Evolutionary conservation across 768 basidiomycete species (phyloP).

Genomic region (Phaeotremella fagi): DNA sequence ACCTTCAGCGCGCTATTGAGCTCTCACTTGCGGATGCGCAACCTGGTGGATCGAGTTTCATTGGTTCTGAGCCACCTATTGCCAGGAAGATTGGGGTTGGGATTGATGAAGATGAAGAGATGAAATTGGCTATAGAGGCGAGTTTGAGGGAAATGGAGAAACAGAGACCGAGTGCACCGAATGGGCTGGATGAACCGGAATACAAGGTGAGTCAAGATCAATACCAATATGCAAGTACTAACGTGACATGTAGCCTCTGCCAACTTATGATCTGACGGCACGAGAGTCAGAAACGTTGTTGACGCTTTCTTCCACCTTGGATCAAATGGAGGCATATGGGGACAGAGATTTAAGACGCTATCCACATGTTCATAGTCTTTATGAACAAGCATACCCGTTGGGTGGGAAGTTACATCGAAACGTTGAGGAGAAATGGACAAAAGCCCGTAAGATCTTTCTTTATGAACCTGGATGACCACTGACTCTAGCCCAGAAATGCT

Average conservation of each 20-base stretch:
- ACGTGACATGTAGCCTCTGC: conserved; percentile 53
- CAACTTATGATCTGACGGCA: conserved; percentile 74
- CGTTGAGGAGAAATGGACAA: conserved; percentile 74
- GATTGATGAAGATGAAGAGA: conserved; percentile 78
- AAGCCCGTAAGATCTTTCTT: conserved; percentile 63
- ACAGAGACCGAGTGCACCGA: conserved; percentile 69
- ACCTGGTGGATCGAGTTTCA: conserved; percentile 53
- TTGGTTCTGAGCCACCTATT: conserved; percentile 59
- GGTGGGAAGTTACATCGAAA: conserved; percentile 77
- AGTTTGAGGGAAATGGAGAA: conserved; percentile 67
- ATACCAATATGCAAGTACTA: neutral
- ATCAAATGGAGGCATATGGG: conserved; percentile 72
- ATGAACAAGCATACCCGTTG: conserved; percentile 71
- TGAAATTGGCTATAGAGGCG: conserved; percentile 91
- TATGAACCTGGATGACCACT: neutral
- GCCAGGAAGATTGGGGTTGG: conserved; percentile 46
- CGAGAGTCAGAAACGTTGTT: conserved; percentile 79
- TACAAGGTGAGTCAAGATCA: conserved; percentile 21
- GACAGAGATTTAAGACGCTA: conserved; percentile 72
- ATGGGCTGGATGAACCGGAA: conserved; percentile 54
- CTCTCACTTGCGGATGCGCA: conserved; percentile 76
- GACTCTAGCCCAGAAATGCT: conserved; percentile 63
- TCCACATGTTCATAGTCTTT: conserved; percentile 77
- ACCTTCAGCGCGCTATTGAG: conserved; percentile 88
- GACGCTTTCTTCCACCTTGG: conserved; percentile 85